Base-by-base conservation (phyloP, 495 filamentous ascomycete species). In the Daldinia decipiens region DNA sequence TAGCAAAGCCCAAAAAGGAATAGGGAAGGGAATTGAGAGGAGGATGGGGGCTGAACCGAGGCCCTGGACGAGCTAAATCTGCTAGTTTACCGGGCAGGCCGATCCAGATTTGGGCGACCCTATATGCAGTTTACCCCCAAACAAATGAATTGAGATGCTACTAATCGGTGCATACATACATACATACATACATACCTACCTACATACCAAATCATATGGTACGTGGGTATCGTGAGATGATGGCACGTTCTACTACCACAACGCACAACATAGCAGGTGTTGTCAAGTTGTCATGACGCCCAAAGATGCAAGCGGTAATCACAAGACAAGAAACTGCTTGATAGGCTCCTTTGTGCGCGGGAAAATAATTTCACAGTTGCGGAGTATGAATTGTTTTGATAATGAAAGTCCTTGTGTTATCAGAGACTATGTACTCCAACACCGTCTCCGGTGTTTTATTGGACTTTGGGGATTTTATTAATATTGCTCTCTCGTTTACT, bases 11-110 rank as follows among this genome's bases (percentile, higher is more conserved):
- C 17, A 17, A 58, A 38, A 21, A 13, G 50, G 64, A 53, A 36
- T 36, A 36, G 29, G 43, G 53, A 19, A 53, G 19, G 29, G 45
- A 53, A 26, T 52, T 15, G 43, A 27, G n/a, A 6, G 8, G 32
- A 13, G 19, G 15, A 62, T 32, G 68, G 64, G 50, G 61, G 43
- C 11, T 39, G 51, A 73, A 54, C 70, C 70, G 65, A 68, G 50
- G 65, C 62, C 65, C 57, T 61, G 65, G 65, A 59, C 43, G 66
- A 66, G 50, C 65, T 57, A 61, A 69, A 73, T 69, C 65, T 66
- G 50, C 45, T 68, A 66, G 21, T 56, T 29, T 31, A 51, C 60
- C 65, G 70, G 70, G 65, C 51, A 66, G 57, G n/a, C 57, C 70
- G 70, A 57, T 34, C 57, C 56, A 54, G 61, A 65, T 61, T 51